A percentile compares a stretch with the other conserved stretches of the same genome.
These are phyloP conservation scores for Volvox reticuliferus DNA, from an alignment of 139 green algal genomes.

Conservation along the genomic window DNA sequence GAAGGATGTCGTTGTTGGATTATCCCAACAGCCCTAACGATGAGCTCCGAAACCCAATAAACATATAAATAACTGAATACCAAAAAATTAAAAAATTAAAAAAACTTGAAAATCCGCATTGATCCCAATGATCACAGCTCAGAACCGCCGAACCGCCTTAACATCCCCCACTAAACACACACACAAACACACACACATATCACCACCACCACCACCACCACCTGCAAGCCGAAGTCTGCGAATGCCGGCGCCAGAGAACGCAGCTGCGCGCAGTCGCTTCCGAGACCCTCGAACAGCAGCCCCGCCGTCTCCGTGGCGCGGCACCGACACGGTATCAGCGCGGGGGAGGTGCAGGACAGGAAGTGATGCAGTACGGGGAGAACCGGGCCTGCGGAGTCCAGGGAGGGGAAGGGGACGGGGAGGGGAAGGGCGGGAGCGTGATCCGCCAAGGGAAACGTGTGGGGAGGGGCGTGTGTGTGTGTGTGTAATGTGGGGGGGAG, in stretches of 20 bases:
- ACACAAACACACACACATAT: neutral
- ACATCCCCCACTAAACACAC: neutral
- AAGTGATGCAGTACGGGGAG: constrained; percentile 73
- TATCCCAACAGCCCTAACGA: neutral
- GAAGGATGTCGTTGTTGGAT: too few species aligned
- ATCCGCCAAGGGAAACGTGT: too few species aligned
- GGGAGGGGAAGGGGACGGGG: too few species aligned
- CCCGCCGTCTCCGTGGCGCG: constrained; percentile 78
- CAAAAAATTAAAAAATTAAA: too few species aligned
- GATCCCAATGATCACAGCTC: neutral
- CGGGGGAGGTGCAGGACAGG: constrained; percentile 61
- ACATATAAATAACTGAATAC: too few species aligned
- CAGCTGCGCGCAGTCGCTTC: constrained; percentile 13
- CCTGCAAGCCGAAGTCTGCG: constrained; percentile 61
- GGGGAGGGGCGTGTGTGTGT: too few species aligned
- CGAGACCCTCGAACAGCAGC: constrained; percentile 64
- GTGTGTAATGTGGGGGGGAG: too few species aligned
- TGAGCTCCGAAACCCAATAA: neutral
- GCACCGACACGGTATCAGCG: constrained; percentile 69
- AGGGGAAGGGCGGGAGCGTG: too few species aligned
- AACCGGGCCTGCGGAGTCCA: constrained; percentile 49
- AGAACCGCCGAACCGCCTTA: neutral
- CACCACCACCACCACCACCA: neutral
- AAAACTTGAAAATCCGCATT: too few species aligned
- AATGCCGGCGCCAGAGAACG: constrained; percentile 56